Conservation (phyloP, 2,329 filamentous ascomycete genomes). For the Colletotrichum sp. region DNA sequence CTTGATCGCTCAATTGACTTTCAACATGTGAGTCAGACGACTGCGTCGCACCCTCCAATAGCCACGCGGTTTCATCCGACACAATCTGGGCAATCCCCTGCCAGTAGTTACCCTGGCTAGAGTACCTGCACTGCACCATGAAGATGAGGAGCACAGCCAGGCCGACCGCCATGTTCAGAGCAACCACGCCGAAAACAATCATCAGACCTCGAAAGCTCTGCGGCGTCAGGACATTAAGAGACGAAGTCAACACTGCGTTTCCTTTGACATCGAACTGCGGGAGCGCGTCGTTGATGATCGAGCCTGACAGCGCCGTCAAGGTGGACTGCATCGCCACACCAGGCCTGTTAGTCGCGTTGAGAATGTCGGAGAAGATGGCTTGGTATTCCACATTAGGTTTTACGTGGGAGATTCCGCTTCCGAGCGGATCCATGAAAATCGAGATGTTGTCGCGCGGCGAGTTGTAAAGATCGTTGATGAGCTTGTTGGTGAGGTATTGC, state of each 20-base stretch:
- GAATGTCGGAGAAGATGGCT: conserved; percentile 18
- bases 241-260: background rate
- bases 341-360: conserved; percentile 21
- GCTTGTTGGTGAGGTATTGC: conserved; percentile 21
- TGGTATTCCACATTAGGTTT: conserved; percentile 26
- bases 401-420: conserved; percentile 20
- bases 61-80: conserved; percentile 24
- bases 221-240: background rate
- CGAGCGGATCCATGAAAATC: conserved; percentile 18
- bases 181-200: background rate
- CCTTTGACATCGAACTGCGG: conserved; percentile 16
- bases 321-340: conserved; percentile 24
- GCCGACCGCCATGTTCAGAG: conserved; percentile 18
- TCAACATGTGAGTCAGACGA: conserved; percentile 15
- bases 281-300: conserved; percentile 21
- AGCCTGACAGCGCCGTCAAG: conserved; percentile 21
- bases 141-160: conserved; percentile 19
- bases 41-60: conserved; percentile 22
- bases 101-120: conserved; percentile 27
- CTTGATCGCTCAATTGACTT: background rate
- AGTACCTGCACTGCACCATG: conserved; percentile 21
- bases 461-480: conserved; percentile 22
- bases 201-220: background rate
- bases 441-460: conserved; percentile 17
- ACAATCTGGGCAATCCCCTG: conserved; percentile 26